These are phyloP conservation scores for Scleroderma bovista DNA, from an alignment of 768 basidiomycete genomes.

Conservation along the genomic window DNA sequence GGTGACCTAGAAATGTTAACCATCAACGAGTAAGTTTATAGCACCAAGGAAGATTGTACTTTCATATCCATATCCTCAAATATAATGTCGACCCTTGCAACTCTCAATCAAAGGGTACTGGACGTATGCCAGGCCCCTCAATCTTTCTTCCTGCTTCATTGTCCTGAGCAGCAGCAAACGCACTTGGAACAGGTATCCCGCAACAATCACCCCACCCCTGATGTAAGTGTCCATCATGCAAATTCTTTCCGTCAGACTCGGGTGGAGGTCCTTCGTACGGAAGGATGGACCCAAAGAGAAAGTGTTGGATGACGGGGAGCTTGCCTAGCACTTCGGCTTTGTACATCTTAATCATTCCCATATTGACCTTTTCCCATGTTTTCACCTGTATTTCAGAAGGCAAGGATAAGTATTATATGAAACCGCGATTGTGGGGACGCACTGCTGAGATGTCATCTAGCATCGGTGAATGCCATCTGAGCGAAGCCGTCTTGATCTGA, in stretches of 20 bases:
- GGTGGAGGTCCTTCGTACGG: constrained; percentile 54
- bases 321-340: constrained; percentile 91
- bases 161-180: constrained; percentile 66
- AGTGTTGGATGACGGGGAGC: constrained; percentile 94
- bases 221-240: constrained; percentile 27
- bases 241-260: constrained; percentile 16
- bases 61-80: too few species aligned
- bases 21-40: too few species aligned
- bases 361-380: constrained; percentile 95
- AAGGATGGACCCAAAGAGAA: constrained; percentile 84
- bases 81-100: neutral
- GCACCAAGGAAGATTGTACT: too few species aligned
- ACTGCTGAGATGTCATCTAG: constrained; percentile 93
- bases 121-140: constrained; percentile 59
- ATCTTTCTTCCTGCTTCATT: constrained; percentile 37
- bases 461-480: constrained; percentile 99
- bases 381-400: constrained; percentile 45
- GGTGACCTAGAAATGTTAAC: too few species aligned
- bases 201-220: constrained; percentile 88
- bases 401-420: neutral
- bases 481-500: constrained; percentile 90
- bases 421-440: constrained; percentile 9
- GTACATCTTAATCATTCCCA: constrained; percentile 98
- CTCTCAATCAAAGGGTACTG: constrained; percentile 74
- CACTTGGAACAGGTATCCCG: constrained; percentile 82